These are phyloP conservation scores for Candolleomyces eurysporus DNA, from an alignment of 768 basidiomycete species.

Conservation along the genomic window DNA sequence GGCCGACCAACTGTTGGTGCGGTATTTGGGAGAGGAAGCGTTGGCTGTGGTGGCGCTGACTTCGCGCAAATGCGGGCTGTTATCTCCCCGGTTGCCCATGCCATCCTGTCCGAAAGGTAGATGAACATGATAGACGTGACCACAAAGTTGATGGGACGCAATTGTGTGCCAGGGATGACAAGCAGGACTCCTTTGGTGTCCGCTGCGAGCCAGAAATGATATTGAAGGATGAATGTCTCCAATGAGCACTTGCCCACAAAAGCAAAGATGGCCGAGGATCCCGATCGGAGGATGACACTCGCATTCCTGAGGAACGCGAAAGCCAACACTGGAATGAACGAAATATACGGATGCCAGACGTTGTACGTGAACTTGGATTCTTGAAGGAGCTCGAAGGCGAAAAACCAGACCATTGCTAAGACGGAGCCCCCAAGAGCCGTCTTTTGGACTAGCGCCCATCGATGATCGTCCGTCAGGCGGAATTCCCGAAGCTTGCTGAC, in stretches of 20 bases:
- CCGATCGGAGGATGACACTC: conserved; percentile 65
- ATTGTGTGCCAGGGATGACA: conserved; percentile 69
- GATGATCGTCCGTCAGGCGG: conserved; percentile 63
- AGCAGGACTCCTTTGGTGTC: conserved; percentile 82
- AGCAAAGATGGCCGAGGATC: conserved; percentile 65
- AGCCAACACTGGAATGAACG: conserved; percentile 75
- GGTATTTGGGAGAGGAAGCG: conserved; percentile 21
- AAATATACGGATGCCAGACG: conserved; percentile 78
- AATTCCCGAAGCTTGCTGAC: conserved; percentile 75
- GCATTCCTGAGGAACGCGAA: conserved; percentile 80
- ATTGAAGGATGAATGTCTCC: conserved; percentile 91
- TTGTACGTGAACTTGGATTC: conserved; percentile 87
- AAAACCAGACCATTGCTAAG: conserved; percentile 69
- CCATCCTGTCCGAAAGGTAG: conserved; percentile 74
- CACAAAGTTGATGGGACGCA: conserved; percentile 77
- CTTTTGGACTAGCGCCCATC: conserved; percentile 59
- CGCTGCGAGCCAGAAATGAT: conserved; percentile 81
- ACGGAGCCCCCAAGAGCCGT: conserved; percentile 47
- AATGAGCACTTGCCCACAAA: conserved; percentile 87
- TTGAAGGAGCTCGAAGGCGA: conserved; percentile 75
- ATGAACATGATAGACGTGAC: conserved; percentile 77
- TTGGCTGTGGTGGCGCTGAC: conserved; percentile 14
- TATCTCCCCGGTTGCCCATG: conserved; percentile 71
- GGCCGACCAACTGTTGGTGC: conserved; percentile 8
- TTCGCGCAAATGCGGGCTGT: conserved; percentile 55